Evolutionary conservation across 371 early-diverging fungal genomes (phyloP).

Genomic region (Scutellospora calospora): DNA sequence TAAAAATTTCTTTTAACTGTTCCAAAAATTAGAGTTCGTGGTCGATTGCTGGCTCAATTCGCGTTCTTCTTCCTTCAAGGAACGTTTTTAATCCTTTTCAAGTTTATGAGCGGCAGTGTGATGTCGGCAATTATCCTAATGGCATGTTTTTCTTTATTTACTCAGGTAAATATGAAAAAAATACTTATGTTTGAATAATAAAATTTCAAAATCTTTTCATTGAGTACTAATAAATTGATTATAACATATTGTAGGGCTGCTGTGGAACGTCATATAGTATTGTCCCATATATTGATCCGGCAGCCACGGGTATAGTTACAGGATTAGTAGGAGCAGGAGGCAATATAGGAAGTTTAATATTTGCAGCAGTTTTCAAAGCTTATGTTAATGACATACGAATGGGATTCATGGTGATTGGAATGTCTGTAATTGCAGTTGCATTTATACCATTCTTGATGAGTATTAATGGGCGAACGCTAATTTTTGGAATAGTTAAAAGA

Average conservation of each 20-base stretch:
- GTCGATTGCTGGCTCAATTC: conserved; percentile 58
- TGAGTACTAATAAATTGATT: not conserved
- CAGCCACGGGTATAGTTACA: conserved; percentile 51
- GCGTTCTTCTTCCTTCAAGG: conserved; percentile 54
- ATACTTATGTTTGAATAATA: too few species aligned
- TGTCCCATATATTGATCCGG: conserved; percentile 56
- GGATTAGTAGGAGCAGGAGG: conserved; percentile 62
- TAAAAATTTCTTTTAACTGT: too few species aligned
- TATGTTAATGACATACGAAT: conserved; percentile 46
- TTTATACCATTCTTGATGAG: conserved; percentile 45
- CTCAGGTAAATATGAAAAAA: conserved; percentile 57
- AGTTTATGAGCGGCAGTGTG: conserved; percentile 46
- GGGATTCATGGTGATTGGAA: conserved; percentile 48
- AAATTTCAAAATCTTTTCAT: too few species aligned
- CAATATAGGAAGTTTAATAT: conserved; percentile 60
- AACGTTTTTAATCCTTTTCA: conserved; percentile 53
- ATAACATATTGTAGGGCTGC: conserved; percentile 46
- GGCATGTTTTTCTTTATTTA: conserved; percentile 56
- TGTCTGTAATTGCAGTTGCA: conserved; percentile 42
- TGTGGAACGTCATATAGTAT: conserved; percentile 54
- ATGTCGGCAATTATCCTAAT: conserved; percentile 51
- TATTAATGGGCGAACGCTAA: conserved; percentile 37
- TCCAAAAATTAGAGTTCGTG: conserved; percentile 47
- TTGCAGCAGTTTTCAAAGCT: conserved; percentile 53
- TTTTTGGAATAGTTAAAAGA: not conserved